These are phyloP conservation scores for Prunus mongolica DNA, from an alignment of 306 rosid genomes.

Conservation along the genomic window DNA sequence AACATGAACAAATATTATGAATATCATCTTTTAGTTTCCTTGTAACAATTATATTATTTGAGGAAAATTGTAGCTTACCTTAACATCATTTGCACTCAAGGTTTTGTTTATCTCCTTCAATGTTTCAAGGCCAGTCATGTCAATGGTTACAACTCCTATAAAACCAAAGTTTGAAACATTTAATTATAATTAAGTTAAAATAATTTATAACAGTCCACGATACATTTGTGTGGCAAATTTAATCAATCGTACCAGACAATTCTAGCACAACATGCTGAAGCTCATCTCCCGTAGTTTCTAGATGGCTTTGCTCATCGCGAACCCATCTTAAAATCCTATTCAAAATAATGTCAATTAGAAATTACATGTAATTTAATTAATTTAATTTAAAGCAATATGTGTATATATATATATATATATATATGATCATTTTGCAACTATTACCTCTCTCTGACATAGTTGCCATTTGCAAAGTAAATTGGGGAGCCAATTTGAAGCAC, in stretches of 20 bases:
- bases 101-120: slow-evolving; percentile 42
- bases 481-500: slow-evolving; percentile 84
- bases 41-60: background rate
- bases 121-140: slow-evolving; percentile 64
- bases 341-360: background rate
- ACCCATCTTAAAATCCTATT: slow-evolving; percentile 71
- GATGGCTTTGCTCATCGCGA: slow-evolving; percentile 40
- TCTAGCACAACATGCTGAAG: slow-evolving; percentile 64
- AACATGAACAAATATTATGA: background rate
- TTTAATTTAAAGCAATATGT: too few species aligned
- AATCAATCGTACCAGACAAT: slow-evolving; percentile 48
- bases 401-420: too few species aligned
- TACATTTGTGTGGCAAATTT: too few species aligned
- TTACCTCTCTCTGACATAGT: slow-evolving; percentile 74
- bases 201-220: too few species aligned
- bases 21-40: background rate
- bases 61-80: slow-evolving; percentile 34
- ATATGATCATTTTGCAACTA: too few species aligned
- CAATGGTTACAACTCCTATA: slow-evolving; percentile 79
- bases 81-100: slow-evolving; percentile 33
- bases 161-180: background rate
- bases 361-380: background rate
- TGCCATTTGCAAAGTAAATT: slow-evolving; percentile 66
- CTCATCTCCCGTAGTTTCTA: slow-evolving; percentile 1
- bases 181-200: too few species aligned